These are phyloP conservation scores for Bipolaris victoriae DNA, from an alignment of 2,329 filamentous ascomycete species.

Conservation along the genomic window DNA sequence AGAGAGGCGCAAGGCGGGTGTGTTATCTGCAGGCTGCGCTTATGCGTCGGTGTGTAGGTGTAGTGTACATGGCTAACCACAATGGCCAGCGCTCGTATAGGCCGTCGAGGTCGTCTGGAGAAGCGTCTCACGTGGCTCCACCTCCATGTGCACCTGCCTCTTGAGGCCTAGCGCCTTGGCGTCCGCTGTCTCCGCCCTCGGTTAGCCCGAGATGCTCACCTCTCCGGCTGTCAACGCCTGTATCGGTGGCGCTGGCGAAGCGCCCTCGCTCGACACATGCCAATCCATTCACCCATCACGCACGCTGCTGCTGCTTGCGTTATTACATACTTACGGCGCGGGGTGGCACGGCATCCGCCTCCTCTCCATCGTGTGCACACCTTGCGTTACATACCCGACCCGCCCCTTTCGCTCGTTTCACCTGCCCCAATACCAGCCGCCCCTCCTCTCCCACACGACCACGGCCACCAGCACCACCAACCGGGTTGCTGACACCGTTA, in stretches of 20 bases:
- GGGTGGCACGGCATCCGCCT: not conserved
- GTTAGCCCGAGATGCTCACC: slow-evolving; percentile 12
- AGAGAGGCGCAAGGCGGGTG: slow-evolving; percentile 1
- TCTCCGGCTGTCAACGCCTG: slow-evolving; percentile 21
- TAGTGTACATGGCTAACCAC: not conserved
- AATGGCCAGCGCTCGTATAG: not conserved
- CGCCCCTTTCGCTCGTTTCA: slow-evolving; percentile 24
- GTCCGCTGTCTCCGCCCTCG: slow-evolving; percentile 16
- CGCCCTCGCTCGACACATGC: slow-evolving; percentile 13
- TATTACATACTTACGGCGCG: slow-evolving; percentile 15
- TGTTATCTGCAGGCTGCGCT: slow-evolving; percentile 23
- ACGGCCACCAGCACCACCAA: not conserved
- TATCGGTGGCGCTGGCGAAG: slow-evolving; percentile 21
- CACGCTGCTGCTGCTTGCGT: not conserved
- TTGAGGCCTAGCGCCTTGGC: slow-evolving; percentile 9
- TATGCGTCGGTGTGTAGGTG: not conserved
- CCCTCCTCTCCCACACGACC: not conserved
- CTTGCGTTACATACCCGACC: not conserved
- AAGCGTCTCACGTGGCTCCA: slow-evolving; percentile 26
- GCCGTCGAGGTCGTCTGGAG: slow-evolving; percentile 15
- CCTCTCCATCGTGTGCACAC: no score
- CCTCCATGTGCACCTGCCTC: slow-evolving; percentile 24
- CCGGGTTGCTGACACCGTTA: slow-evolving; percentile 18
- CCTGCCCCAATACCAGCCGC: slow-evolving; percentile 11
- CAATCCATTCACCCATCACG: not conserved